Conservation (phyloP, 2,329 filamentous ascomycete species). For the Raffaelea albimanens region DNA sequence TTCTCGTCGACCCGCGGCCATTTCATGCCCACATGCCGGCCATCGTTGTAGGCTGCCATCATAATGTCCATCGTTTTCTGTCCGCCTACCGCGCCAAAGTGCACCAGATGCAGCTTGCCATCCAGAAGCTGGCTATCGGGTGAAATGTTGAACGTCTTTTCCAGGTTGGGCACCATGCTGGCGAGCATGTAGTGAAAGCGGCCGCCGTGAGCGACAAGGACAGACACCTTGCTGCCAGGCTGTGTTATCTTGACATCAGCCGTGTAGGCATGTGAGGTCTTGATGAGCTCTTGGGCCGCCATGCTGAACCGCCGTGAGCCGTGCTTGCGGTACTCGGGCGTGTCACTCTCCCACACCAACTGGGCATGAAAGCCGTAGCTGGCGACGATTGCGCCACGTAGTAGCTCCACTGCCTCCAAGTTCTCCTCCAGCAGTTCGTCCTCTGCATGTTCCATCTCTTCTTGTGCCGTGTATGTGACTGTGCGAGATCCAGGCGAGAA, state of each 20-base stretch:
- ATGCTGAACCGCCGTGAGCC: constrained; percentile 74
- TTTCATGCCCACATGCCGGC: constrained; percentile 42
- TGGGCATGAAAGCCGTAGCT: constrained; percentile 87
- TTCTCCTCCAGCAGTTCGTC: background rate
- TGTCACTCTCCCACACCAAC: constrained; percentile 86
- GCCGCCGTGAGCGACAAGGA: background rate
- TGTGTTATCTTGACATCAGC: constrained; percentile 24
- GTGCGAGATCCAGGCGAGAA: constrained; percentile 51
- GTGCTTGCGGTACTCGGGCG: constrained; percentile 65
- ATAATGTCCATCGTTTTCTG: constrained; percentile 69
- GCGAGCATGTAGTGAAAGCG: constrained; percentile 69
- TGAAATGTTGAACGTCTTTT: constrained; percentile 73
- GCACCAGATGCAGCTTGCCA: constrained; percentile 59
- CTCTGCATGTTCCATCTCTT: background rate
- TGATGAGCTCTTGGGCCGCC: constrained; percentile 69
- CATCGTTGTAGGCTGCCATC: constrained; percentile 50
- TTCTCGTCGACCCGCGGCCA: constrained; percentile 38
- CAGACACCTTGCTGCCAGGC: constrained; percentile 8
- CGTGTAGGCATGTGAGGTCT: constrained; percentile 39
- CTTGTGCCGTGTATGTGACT: constrained; percentile 26
- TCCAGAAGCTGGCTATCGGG: constrained; percentile 63
- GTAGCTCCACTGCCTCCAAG: constrained; percentile 25
- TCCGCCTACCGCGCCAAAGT: constrained; percentile 60
- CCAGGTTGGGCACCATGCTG: constrained; percentile 70
- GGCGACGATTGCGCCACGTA: constrained; percentile 69